Conservation (phyloP, 2,329 filamentous ascomycete species). For the Botryotinia narcissicola region DNA sequence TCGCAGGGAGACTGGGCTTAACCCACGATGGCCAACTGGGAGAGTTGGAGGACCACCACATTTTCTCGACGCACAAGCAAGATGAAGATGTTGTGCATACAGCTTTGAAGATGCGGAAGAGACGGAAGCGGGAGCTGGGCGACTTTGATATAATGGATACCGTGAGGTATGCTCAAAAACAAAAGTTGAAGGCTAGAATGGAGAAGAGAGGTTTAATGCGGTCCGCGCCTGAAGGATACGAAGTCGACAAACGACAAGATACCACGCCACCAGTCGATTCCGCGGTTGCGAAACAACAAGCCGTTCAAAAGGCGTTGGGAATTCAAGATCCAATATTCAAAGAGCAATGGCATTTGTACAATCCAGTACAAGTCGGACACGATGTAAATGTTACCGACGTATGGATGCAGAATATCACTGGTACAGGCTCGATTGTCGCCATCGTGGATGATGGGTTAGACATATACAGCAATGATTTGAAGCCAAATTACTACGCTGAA, state of each 20-base stretch:
- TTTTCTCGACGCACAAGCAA: conserved; percentile 72
- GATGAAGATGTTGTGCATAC: conserved; percentile 57
- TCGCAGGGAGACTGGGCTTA: conserved; percentile 72
- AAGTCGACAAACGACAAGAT: conserved; percentile 27
- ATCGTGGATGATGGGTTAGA: conserved; percentile 96
- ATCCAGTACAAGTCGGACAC: conserved; percentile 75
- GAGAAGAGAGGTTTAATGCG: conserved; percentile 49
- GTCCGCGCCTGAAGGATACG: conserved; percentile 28
- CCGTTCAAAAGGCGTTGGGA: conserved; percentile 62
- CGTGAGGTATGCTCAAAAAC: conserved; percentile 78
- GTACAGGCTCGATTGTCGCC: conserved; percentile 82
- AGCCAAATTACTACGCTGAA: conserved; percentile 87
- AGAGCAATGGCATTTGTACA: conserved; percentile 95
- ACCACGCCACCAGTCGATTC: conserved; percentile 24
- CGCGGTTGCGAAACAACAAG: conserved; percentile 56
- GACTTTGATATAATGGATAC: conserved; percentile 64
- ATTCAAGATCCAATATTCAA: conserved; percentile 89
- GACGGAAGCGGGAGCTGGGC: conserved; percentile 58
- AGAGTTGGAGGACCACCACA: conserved; percentile 75
- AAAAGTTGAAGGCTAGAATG: conserved; percentile 59
- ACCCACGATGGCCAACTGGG: conserved; percentile 78
- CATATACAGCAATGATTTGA: conserved; percentile 90
- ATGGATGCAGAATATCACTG: conserved; percentile 88
- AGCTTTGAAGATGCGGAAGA: conserved; percentile 50
- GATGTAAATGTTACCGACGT: conserved; percentile 95